Base-by-base conservation (phyloP, 2,329 filamentous ascomycete genomes). In the Microcyclospora pomicola region DNA sequence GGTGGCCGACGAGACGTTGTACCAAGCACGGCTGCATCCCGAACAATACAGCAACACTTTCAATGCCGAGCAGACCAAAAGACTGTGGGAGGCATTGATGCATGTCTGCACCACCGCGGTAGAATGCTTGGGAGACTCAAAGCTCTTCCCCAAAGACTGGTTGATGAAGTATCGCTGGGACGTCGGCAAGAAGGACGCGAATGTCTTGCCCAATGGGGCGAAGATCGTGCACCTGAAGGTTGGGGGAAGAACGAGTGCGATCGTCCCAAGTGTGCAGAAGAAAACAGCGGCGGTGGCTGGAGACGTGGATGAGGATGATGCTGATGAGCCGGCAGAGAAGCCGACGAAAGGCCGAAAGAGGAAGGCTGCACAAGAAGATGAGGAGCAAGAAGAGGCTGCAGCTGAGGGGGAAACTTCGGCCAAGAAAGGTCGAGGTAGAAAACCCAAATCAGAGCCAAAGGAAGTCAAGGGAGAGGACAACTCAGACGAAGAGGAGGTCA, bases 1-100 rank as follows among this genome's bases (percentile, higher is more conserved):
- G 88, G 88, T 98, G 38, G 86, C 80, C 63, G 91, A 98, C 55
- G 91, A 98, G 59, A 79, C 94, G 6, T 66, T 98, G 36, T 98
- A 87, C 53, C 80, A 96, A 49, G 82, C 91, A 5, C 77, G 73
- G 35, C 71, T 96, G 12, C 88, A 98, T 49, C 91, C 91, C 0
- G 88, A 95, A 58, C 85, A 94, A 56, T 92, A 92, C 62, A 85
- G 80, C 60, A 79, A 95, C 52, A 82, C 82, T 0, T 81, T 96
- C 48, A 69, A 59, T 44, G 75, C 82, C 27, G 69, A 64, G 0
- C 80, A 95, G 57, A 74, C 92, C 44, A 70, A 73, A 46, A 68
- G 67, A 30, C 66, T 98, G 2, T 79, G 91, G 58, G 67, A 76
- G 7, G 72, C 78, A 0, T 77, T 95, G 32, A 70, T 80, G 41